Percentiles rank a stretch among this genome's conserved stretches.
phyloP scores from a whole-genome alignment of 306 rosid species.

The Senna tora region DNA sequence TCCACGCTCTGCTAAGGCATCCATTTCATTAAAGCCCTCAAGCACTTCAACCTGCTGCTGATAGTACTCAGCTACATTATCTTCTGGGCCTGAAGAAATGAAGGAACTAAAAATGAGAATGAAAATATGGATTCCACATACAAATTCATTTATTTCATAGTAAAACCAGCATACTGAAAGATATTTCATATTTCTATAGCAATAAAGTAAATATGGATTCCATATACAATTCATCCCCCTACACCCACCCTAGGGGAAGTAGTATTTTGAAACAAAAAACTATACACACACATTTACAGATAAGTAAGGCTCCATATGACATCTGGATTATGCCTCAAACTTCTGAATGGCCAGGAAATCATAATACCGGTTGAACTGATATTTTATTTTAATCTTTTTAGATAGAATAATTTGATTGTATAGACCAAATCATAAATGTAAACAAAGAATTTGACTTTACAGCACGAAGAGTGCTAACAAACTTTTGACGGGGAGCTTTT shows the following conservation, averaged over 20 bases:
- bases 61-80: conserved; percentile 89
- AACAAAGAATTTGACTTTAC: not conserved
- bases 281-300: not conserved
- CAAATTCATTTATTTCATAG: conserved; percentile 19
- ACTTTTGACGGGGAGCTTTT: too few species aligned
- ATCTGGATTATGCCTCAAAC: not conserved
- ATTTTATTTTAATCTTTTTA: not conserved
- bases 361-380: conserved; percentile 8
- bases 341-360: not conserved
- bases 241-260: not conserved
- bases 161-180: conserved; percentile 9
- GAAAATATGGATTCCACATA: not conserved
- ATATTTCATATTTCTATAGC: not conserved
- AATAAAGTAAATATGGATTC: not conserved
- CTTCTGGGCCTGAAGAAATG: conserved; percentile 72
- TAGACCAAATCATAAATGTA: not conserved
- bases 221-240: not conserved
- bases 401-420: not conserved
- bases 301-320: conserved; percentile 12
- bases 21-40: conserved; percentile 97
- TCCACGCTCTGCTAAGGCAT: conserved; percentile 83
- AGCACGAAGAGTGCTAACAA: not conserved
- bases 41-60: conserved; percentile 97
- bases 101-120: not conserved
- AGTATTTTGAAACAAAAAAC: not conserved